Percentiles rank a stretch among this genome's conserved stretches.
Evolutionary conservation across 495 filamentous ascomycete genomes (phyloP).

Genomic region (Lophiotrema nucula): DNA sequence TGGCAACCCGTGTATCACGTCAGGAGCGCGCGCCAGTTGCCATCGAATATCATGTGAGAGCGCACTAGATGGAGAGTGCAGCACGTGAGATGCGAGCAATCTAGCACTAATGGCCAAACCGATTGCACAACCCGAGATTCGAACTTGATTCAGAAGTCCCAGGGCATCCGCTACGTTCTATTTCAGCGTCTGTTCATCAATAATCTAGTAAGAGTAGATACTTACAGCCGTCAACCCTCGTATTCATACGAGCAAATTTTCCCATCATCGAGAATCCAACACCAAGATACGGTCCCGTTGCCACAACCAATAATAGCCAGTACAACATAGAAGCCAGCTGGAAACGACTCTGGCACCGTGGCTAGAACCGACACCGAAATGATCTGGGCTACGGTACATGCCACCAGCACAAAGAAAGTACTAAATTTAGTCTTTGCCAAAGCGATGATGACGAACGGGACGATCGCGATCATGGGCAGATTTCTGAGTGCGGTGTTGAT

Average conservation of each 20-base stretch:
- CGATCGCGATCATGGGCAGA: not conserved
- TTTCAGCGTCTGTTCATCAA: too few relatives aligned
- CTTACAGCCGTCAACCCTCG: not conserved
- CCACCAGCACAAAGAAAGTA: not conserved
- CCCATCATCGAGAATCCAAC: not conserved
- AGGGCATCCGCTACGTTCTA: not conserved
- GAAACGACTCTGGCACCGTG: not conserved
- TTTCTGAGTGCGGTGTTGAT: not conserved
- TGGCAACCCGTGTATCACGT: not conserved
- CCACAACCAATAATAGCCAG: not conserved
- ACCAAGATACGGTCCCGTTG: not conserved
- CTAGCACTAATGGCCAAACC: not conserved
- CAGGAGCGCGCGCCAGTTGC: not conserved
- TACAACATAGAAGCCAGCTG: not conserved
- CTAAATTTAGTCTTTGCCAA: not conserved
- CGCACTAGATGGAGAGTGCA: not conserved
- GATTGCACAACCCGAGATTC: not conserved
- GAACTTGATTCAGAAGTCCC: not conserved
- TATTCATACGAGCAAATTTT: not conserved
- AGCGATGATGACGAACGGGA: not conserved
- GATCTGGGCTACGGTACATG: not conserved
- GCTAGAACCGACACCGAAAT: not conserved
- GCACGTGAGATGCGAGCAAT: not conserved
- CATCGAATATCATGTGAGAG: not conserved
- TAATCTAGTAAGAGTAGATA: not conserved